Evolutionary conservation across 371 early-diverging fungal genomes (phyloP).

Genomic region (Mortierella sp.): DNA sequence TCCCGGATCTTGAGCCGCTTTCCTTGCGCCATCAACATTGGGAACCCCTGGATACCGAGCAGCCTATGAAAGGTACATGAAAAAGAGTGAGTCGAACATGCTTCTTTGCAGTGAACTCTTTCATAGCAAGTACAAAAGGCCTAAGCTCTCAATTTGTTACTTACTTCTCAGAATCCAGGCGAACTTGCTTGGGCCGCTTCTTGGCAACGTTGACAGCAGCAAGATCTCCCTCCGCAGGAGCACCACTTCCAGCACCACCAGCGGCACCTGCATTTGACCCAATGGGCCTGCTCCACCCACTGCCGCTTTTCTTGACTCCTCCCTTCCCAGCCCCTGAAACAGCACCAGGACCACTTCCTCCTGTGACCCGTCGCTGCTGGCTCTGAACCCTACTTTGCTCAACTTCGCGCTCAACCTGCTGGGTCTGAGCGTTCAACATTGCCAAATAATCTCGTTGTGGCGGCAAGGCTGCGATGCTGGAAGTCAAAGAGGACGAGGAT

Average conservation of each 20-base stretch:
- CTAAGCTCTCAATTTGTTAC: not conserved
- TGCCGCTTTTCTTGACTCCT: not conserved
- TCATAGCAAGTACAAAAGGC: not conserved
- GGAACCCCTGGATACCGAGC: conserved; percentile 33
- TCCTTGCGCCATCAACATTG: conserved; percentile 26
- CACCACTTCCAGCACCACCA: conserved; percentile 8
- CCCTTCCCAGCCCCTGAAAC: conserved; percentile 11
- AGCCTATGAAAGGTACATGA: conserved; percentile 9
- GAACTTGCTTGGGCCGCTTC: conserved; percentile 36
- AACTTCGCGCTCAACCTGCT: conserved; percentile 9
- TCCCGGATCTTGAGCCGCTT: conserved; percentile 41
- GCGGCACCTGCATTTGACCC: conserved; percentile 16
- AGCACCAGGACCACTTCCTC: conserved; percentile 24
- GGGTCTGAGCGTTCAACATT: conserved; percentile 21
- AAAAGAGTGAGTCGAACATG: not conserved
- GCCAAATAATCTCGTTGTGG: conserved; percentile 32
- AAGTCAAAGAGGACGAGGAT: not conserved
- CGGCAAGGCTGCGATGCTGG: conserved; percentile 20
- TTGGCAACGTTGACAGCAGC: conserved; percentile 31
- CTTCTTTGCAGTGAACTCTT: not conserved
- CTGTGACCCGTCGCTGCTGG: conserved; percentile 18
- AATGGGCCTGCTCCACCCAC: conserved; percentile 24
- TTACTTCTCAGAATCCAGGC: conserved; percentile 44
- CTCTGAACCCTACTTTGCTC: not conserved
- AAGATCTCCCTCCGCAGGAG: conserved; percentile 26